Evolutionary conservation across 1,284 basidiomycete genomes (phyloP).

Genomic region (Austroboletus niveus): DNA sequence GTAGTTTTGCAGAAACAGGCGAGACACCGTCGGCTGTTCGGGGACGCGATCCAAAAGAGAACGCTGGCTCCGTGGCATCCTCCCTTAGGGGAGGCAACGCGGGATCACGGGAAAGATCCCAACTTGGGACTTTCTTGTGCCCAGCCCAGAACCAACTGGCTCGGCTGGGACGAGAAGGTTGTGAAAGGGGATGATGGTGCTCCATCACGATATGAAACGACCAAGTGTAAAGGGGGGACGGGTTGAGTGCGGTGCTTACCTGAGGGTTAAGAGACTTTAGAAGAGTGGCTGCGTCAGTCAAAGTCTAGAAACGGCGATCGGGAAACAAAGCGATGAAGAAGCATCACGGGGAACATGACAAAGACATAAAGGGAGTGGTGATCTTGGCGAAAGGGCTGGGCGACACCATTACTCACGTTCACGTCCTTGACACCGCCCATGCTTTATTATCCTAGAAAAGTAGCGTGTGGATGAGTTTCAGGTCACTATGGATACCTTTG

Average conservation of each 20-base stretch:
- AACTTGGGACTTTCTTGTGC: conserved; percentile 21
- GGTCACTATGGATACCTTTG: no score
- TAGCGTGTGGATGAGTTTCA: neutral
- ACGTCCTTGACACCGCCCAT: conserved; percentile 29
- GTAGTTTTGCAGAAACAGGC: neutral
- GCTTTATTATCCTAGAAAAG: neutral
- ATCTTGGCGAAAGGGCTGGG: neutral
- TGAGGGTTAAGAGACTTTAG: conserved; percentile 25
- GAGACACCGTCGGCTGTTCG: no score
- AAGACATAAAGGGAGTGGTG: no score
- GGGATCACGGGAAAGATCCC: conserved; percentile 21
- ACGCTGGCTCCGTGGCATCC: conserved; percentile 1
- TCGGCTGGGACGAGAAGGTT: conserved; percentile 15
- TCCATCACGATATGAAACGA: no score
- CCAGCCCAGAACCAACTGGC: conserved; percentile 29
- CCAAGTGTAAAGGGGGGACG: neutral
- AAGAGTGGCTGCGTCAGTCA: conserved; percentile 31
- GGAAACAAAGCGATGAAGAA: conserved; percentile 7
- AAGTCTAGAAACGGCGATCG: conserved; percentile 26
- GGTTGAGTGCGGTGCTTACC: conserved; percentile 27
- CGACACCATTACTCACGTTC: conserved; percentile 24
- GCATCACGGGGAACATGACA: neutral
- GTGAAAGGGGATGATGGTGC: no score
- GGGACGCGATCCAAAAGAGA: neutral
- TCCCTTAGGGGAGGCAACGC: conserved; percentile 16